phyloP scores from a whole-genome alignment of 2,329 filamentous ascomycete genomes.

The Remersonia thermophila region DNA sequence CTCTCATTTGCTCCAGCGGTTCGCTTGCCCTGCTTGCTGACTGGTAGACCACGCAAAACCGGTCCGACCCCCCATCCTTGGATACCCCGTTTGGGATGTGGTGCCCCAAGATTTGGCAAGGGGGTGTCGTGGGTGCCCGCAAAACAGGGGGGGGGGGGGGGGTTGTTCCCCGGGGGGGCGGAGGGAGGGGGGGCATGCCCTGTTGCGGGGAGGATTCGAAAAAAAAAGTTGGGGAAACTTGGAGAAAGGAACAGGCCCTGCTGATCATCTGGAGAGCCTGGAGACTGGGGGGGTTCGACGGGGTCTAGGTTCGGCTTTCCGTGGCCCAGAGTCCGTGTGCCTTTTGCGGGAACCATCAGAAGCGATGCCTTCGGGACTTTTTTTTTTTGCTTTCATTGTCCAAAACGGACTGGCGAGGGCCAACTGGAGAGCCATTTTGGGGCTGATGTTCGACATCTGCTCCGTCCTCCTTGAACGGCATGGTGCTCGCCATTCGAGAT shows the following conservation, averaged over 20 bases:
- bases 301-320: constrained; percentile 1
- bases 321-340: too few relatives aligned
- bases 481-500: constrained; percentile 7
- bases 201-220: constrained; percentile 2
- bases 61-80: constrained; percentile 14
- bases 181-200: neutral
- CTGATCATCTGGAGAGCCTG: constrained; percentile 6
- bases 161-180: constrained; percentile 1
- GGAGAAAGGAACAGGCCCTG: constrained; percentile 8
- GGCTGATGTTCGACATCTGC: too few relatives aligned
- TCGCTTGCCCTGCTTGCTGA: constrained; percentile 7
- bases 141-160: constrained; percentile 3
- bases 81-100: neutral
- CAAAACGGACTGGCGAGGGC: too few relatives aligned
- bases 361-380: too few relatives aligned
- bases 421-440: too few relatives aligned
- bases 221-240: constrained; percentile 18
- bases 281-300: too few relatives aligned
- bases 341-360: too few relatives aligned
- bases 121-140: constrained; percentile 6
- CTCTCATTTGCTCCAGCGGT: constrained; percentile 12
- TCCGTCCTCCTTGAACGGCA: constrained; percentile 1
- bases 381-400: too few relatives aligned
- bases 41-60: constrained; percentile 13
- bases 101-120: constrained; percentile 13